Base-by-base conservation (phyloP, 129 eudicot genomes). In the Calendula officinalis region DNA sequence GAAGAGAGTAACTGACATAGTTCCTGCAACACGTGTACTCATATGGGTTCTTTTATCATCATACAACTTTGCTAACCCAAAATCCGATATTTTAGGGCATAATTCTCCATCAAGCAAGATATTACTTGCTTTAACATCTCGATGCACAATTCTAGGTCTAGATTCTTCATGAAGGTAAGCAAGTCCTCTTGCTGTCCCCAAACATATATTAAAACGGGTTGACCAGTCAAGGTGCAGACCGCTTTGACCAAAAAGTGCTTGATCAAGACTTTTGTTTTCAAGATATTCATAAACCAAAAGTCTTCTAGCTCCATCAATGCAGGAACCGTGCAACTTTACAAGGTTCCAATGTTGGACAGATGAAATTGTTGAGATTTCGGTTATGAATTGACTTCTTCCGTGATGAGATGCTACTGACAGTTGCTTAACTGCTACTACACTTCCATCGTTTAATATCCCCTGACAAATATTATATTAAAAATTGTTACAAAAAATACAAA, bases 311-410 rank as follows among this genome's bases (percentile, higher is more conserved):
- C 89, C 89, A 39, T 86, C 89, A 30, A 83, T 75, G 78, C 95
- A 86, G 30, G 80, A 86, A 45, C 89, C 95, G 46, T 80, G 81
- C 61, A 86, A 37, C 70, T 82, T 86, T 41, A 86, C 94, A 67
- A 86, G 89, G 74, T 86, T 79, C 67, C 85, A 74, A 46, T 88
- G 96, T 64, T 88, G 96, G 50, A 88, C 96, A 22, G 89, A 69
- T 22, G 96, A 84, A 74, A 88, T 88, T 22, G 92, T 82, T 13
- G 91, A 88, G 70, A 88, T 88, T 64, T 84, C 96, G 13, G 91
- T 67, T 34, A 84, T 52, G 68, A 88, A 87, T 68, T 84, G 90
- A 59, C 71, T 73, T 76, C 77, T 83, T 35, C 86, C 86, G 51
- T 80, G 86, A 66, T 75, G 48, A 33, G 86, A 81, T 45, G 79